These are phyloP conservation scores for Oryza officinalis DNA, from an alignment of 176 grass and related monocot genomes.

Conservation along the genomic window DNA sequence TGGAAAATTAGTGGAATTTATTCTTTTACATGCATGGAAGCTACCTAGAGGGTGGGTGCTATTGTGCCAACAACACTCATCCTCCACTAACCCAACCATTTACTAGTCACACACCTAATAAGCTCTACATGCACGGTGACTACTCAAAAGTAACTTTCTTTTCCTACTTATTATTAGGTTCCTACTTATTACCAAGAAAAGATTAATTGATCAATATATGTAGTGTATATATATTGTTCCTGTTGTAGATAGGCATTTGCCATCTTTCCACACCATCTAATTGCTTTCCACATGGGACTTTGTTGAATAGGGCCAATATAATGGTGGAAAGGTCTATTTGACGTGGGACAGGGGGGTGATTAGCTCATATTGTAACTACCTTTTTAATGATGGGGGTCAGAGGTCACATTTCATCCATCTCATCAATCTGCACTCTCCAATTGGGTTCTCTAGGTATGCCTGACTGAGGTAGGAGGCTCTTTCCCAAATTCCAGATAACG, in stretches of 20 bases:
- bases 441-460: background rate
- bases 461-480: background rate
- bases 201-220: no score
- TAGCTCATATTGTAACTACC: slow-evolving; percentile 8
- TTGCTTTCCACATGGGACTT: slow-evolving; percentile 43
- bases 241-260: slow-evolving; percentile 24
- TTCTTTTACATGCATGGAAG: background rate
- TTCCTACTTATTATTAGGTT: background rate
- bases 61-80: slow-evolving; percentile 12
- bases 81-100: slow-evolving; percentile 17
- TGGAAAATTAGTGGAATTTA: background rate
- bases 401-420: slow-evolving; percentile 26
- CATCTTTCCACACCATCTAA: slow-evolving; percentile 38
- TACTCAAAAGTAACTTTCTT: slow-evolving; percentile 24
- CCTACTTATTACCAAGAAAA: no score
- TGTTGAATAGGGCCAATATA: background rate
- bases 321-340: slow-evolving; percentile 5
- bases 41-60: background rate
- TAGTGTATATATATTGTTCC: background rate
- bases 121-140: slow-evolving; percentile 1
- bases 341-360: slow-evolving; percentile 26
- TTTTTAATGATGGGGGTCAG: slow-evolving; percentile 13
- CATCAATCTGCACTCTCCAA: slow-evolving; percentile 19
- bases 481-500: background rate
- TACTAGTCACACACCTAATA: background rate